phyloP scores from a whole-genome alignment of 139 green algal species.

The Ettlia oleoabundans region DNA sequence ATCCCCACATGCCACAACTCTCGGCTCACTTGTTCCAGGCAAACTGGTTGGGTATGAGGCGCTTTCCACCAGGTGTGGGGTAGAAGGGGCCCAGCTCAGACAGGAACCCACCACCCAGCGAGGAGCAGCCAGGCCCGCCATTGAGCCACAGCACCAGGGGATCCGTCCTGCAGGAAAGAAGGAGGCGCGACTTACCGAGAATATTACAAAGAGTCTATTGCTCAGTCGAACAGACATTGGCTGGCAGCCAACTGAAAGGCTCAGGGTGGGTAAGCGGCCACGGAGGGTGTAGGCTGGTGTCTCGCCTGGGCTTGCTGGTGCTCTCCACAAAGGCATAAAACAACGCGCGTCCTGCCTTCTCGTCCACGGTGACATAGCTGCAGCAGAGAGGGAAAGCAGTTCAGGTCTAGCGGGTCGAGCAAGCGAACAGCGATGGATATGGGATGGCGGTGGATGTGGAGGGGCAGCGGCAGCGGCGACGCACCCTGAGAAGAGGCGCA shows the following conservation, averaged over 20 bases:
- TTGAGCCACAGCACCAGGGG: conserved; percentile 86
- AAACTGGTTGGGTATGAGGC: conserved; percentile 67
- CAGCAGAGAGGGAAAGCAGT: not conserved
- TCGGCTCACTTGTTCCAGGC: conserved; percentile 71
- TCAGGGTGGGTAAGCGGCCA: too few relatives aligned
- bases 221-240: too few relatives aligned
- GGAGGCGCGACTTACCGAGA: too few relatives aligned
- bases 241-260: too few relatives aligned
- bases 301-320: not conserved
- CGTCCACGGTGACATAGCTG: conserved; percentile 86
- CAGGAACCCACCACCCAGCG: conserved; percentile 84
- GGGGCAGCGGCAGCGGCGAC: not conserved
- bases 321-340: conserved; percentile 78
- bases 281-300: too few relatives aligned
- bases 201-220: too few relatives aligned
- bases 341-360: conserved; percentile 67
- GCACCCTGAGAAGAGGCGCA: not conserved
- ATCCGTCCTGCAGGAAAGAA: too few relatives aligned
- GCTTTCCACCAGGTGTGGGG: conserved; percentile 47
- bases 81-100: conserved; percentile 86
- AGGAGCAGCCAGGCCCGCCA: conserved; percentile 86
- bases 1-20: too few relatives aligned
- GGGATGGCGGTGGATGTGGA: not conserved
- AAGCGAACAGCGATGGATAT: not conserved
- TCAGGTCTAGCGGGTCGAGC: not conserved